Conservation (phyloP, 2,329 filamentous ascomycete species). For the Keithomyces neogunnii region DNA sequence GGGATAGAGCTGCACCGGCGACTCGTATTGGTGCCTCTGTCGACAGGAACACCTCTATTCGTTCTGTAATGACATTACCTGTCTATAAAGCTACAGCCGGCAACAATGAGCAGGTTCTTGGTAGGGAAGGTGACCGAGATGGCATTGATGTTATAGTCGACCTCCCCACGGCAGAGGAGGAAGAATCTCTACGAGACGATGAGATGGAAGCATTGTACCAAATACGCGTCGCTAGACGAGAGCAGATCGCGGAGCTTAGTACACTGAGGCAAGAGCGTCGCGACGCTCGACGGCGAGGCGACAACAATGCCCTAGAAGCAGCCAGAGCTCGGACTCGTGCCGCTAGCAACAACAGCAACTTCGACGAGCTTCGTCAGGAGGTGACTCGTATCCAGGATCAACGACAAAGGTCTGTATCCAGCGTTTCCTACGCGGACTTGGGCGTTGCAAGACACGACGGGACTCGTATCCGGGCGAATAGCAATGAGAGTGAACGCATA, state of each 20-base stretch:
- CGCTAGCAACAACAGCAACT: slow-evolving; percentile 38
- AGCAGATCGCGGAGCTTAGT: slow-evolving; percentile 69
- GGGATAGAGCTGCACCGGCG: slow-evolving; percentile 16
- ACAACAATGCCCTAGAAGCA: slow-evolving; percentile 58
- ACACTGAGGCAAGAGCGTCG: slow-evolving; percentile 60
- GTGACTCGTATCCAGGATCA: slow-evolving; percentile 48
- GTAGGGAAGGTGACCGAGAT: slow-evolving; percentile 79
- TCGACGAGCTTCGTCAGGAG: slow-evolving; percentile 50
- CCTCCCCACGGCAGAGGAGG: slow-evolving; percentile 69
- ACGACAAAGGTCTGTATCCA: slow-evolving; percentile 61
- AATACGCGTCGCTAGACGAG: slow-evolving; percentile 69
- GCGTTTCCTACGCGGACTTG: slow-evolving; percentile 68
- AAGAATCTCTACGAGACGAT: slow-evolving; percentile 70
- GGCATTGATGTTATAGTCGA: slow-evolving; percentile 90
- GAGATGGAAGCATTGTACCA: slow-evolving; percentile 93
- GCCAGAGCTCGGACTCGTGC: slow-evolving; percentile 50
- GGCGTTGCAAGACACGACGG: slow-evolving; percentile 73
- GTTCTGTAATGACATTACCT: slow-evolving; percentile 91
- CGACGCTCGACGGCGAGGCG: slow-evolving; percentile 65
- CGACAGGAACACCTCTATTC: slow-evolving; percentile 75
- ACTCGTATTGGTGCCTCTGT: slow-evolving; percentile 36
- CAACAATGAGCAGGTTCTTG: slow-evolving; percentile 74
- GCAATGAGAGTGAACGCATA: slow-evolving; percentile 61
- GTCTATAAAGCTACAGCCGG: slow-evolving; percentile 67
- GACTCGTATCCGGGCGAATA: slow-evolving; percentile 64